phyloP scores from a whole-genome alignment of 2,329 filamentous ascomycete species.

The Epichloe sylvatica region DNA sequence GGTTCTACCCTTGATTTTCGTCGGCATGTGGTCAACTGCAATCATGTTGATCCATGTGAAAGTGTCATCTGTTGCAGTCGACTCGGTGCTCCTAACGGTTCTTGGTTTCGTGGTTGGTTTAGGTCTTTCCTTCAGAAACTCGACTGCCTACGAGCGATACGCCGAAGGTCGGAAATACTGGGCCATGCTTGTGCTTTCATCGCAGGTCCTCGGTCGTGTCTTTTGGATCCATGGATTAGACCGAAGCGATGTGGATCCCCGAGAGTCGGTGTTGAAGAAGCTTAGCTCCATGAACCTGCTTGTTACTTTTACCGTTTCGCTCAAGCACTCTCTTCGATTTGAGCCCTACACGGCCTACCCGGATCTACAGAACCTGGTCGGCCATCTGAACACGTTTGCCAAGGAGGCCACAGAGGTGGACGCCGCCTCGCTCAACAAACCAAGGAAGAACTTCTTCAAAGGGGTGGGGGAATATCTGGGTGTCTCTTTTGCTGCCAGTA shows the following conservation, averaged over 20 bases:
- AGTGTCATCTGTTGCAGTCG: conserved; percentile 27
- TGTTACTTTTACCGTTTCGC: conserved; percentile 58
- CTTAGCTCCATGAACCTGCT: conserved; percentile 64
- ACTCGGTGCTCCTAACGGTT: conserved; percentile 49
- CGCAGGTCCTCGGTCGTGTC: conserved; percentile 55
- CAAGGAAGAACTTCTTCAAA: conserved; percentile 44
- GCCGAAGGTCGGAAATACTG: conserved; percentile 50
- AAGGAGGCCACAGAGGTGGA: conserved; percentile 34
- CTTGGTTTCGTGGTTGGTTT: conserved; percentile 72
- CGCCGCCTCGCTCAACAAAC: conserved; percentile 15
- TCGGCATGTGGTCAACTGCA: conserved; percentile 50
- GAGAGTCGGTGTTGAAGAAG: conserved; percentile 57
- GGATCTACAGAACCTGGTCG: conserved; percentile 55
- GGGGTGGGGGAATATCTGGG: conserved; percentile 62
- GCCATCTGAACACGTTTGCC: conserved; percentile 64
- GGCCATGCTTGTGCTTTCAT: conserved; percentile 46
- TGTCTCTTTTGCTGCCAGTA: conserved; percentile 60
- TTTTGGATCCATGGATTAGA: conserved; percentile 71
- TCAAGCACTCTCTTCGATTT: conserved; percentile 75
- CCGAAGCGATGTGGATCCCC: conserved; percentile 34
- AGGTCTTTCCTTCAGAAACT: conserved; percentile 62
- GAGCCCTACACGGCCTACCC: conserved; percentile 68
- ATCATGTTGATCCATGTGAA: conserved; percentile 41
- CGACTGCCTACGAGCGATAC: conserved; percentile 64
- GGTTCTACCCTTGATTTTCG: conserved; percentile 51